phyloP scores from a whole-genome alignment of 169 alveolate species.

The Plasmodium cynomolgi region DNA sequence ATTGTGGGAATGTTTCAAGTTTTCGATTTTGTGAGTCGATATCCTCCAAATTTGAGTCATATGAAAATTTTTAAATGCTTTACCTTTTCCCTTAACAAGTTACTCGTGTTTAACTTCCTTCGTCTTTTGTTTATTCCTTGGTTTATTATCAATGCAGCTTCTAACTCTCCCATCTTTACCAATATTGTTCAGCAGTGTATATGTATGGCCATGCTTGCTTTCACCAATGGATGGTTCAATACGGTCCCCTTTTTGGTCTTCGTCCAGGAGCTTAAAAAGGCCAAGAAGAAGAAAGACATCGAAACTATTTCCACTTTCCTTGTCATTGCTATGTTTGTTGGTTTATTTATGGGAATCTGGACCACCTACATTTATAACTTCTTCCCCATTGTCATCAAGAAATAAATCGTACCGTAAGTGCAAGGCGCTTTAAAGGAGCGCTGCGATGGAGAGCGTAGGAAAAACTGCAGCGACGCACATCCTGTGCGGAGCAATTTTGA shows the following conservation, averaged over 20 bases:
- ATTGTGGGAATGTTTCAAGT: constrained; percentile 74
- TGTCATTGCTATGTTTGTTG: constrained; percentile 66
- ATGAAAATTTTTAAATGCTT: constrained; percentile 27
- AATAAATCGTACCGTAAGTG: not conserved
- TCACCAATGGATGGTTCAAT: constrained; percentile 72
- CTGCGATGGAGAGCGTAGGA: not conserved
- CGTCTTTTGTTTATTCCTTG: constrained; percentile 56
- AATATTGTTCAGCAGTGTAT: constrained; percentile 48
- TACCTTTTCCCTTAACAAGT: constrained; percentile 47
- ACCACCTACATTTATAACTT: constrained; percentile 37
- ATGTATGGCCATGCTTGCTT: constrained; percentile 57
- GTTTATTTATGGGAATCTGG: constrained; percentile 47
- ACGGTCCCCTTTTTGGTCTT: constrained; percentile 65
- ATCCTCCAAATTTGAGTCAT: constrained; percentile 49
- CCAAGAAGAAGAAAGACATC: constrained; percentile 35
- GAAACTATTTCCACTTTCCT: constrained; percentile 39
- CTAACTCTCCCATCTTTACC: not conserved
- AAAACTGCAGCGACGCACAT: not conserved
- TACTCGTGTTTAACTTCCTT: constrained; percentile 21
- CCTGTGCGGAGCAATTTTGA: not conserved
- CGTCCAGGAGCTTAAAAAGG: constrained; percentile 43
- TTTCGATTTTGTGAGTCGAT: constrained; percentile 72
- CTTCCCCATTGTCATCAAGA: constrained; percentile 27
- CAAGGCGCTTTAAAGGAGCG: not conserved
- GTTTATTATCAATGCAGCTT: constrained; percentile 40